Conservation (phyloP, 805 yeast genomes). For the Metschnikowia sp. region DNA sequence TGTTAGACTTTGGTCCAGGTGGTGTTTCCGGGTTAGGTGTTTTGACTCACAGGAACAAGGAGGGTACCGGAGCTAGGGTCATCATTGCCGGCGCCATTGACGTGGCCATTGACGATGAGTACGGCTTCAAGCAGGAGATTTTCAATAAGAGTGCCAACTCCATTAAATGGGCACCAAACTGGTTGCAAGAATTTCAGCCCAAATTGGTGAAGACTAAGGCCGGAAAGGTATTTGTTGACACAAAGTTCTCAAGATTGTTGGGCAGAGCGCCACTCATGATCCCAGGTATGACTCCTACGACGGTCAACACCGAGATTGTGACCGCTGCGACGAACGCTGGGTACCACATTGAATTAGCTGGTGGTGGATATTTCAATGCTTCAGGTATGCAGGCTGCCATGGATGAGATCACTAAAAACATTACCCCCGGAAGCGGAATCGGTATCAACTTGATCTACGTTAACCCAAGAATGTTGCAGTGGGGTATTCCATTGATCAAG, state of each 20-base stretch:
- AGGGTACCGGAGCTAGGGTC: conserved; percentile 95
- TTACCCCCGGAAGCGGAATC: conserved; percentile 84
- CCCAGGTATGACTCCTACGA: conserved; percentile 99
- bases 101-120: conserved; percentile 66
- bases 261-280: conserved; percentile 96
- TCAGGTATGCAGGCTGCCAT: conserved; percentile 70
- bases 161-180: conserved; percentile 80
- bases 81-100: conserved; percentile 92
- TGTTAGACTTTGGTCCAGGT: conserved; percentile 98
- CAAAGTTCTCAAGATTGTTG: conserved; percentile 86
- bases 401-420: conserved; percentile 59
- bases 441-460: conserved; percentile 93
- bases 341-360: conserved; percentile 95
- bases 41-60: conserved; percentile 94
- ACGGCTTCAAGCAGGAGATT: conserved; percentile 93
- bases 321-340: conserved; percentile 95
- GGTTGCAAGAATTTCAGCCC: conserved; percentile 89
- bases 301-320: conserved; percentile 91
- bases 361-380: conserved; percentile 95
- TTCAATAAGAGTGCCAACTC: conserved; percentile 66
- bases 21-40: conserved; percentile 96
- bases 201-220: conserved; percentile 65
- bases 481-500: conserved; percentile 96
- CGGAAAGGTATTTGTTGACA: conserved; percentile 82
- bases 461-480: conserved; percentile 94